These are phyloP conservation scores for Eragrostis curvula DNA, from an alignment of 176 grass and related monocot species.

Conservation along the genomic window DNA sequence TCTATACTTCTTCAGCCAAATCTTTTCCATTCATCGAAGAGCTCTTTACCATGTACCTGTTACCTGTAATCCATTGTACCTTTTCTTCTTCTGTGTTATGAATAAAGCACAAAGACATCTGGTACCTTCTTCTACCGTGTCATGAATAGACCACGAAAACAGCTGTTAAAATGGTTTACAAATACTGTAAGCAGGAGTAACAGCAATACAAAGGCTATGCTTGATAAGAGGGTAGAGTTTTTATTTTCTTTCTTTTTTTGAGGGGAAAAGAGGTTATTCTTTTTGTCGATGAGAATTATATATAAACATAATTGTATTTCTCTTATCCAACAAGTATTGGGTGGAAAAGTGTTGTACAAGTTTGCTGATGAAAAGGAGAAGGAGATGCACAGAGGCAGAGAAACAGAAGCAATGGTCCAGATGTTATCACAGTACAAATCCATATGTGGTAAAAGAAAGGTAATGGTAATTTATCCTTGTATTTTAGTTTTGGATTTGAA, in stretches of 20 bases:
- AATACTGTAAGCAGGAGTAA: background rate
- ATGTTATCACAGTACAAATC: constrained; percentile 54
- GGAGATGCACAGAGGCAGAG: constrained; percentile 59
- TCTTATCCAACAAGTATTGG: constrained; percentile 46
- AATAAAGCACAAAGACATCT: background rate
- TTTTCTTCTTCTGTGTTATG: background rate
- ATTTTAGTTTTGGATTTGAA: constrained; percentile 16
- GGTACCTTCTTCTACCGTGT: background rate
- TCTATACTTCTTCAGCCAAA: constrained; percentile 19
- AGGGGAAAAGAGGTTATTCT: background rate
- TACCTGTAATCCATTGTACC: background rate
- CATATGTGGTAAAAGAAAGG: constrained; percentile 50
- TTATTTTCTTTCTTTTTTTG: background rate
- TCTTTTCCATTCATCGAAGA: background rate
- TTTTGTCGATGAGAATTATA: background rate
- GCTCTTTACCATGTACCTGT: background rate
- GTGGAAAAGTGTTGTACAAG: constrained; percentile 46
- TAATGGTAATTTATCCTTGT: constrained; percentile 1
- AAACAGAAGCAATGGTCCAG: constrained; percentile 47
- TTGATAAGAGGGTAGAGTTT: background rate
- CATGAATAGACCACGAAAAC: too few species aligned
- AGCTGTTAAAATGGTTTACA: background rate
- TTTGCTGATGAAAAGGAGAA: constrained; percentile 63
- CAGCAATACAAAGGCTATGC: background rate
- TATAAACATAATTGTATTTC: background rate